These are phyloP conservation scores for Adiantum capillusveneris DNA, from an alignment of 75 land plant species.

Conservation along the genomic window DNA sequence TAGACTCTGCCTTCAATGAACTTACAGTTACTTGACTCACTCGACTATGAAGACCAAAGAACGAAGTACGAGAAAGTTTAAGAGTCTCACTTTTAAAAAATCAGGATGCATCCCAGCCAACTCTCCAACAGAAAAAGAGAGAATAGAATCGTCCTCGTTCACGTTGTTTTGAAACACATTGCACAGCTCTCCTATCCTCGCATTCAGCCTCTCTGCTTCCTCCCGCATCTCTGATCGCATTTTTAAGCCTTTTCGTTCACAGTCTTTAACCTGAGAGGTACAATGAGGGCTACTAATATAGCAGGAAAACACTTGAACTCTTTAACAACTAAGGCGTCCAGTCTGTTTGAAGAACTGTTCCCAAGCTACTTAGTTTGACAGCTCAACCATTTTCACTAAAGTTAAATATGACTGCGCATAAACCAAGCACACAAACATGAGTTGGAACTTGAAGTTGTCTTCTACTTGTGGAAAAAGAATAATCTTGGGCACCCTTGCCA, in stretches of 20 bases:
- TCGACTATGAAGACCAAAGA: not conserved
- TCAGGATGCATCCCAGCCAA: conserved; percentile 72
- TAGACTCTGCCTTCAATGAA: conserved; percentile 42
- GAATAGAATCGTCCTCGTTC: conserved; percentile 45
- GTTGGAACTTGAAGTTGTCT: no score
- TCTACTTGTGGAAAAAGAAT: no score
- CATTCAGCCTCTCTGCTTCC: conserved; percentile 57
- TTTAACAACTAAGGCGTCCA: no score
- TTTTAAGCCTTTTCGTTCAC: conserved; percentile 77
- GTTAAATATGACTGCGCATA: no score
- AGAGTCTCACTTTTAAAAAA: conserved; percentile 54
- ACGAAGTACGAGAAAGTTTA: not conserved
- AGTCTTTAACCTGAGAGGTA: conserved; percentile 60
- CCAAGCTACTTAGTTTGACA: no score
- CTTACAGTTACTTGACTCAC: not conserved
- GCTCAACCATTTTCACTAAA: no score
- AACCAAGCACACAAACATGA: no score
- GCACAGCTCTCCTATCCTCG: conserved; percentile 70
- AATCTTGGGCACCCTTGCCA: no score
- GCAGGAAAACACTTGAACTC: no score
- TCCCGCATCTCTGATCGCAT: conserved; percentile 47
- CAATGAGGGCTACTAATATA: no score
- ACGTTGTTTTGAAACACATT: conserved; percentile 56
- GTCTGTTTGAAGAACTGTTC: no score
- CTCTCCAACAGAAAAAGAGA: conserved; percentile 61